Base-by-base conservation (phyloP, 306 rosid genomes). In the Fragaria nilgerrensis region DNA sequence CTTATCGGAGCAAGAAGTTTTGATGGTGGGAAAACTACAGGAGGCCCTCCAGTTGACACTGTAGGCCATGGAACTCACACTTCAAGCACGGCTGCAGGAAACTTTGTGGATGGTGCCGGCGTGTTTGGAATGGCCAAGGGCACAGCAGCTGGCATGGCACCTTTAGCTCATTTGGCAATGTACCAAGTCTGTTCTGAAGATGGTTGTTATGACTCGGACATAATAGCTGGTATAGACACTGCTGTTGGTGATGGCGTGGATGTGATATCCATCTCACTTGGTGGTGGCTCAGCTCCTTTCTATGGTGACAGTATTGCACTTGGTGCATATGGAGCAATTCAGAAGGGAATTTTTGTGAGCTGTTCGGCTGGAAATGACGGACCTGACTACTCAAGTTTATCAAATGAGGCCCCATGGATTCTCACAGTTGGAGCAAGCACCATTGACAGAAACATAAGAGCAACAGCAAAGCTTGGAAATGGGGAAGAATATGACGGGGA, bases 11-110 rank as follows among this genome's bases (percentile, higher is more conserved):
- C 93, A 9, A 86, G 86, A 44, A 23, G 84, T 48, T 87, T 90
- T 47, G 12, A 23, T 1, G 43, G 22, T 59, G 58, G 22, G 7
- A 0, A 4, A 12, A 23, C 45, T 16, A 50, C 56, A 1, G 56
- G 56, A 4, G 70, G 67, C 27, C 84, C 83, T 37, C 96, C 98
- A 15, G 49, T 74, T 6, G 98, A 93, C 8, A 23, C 75, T 4
- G 76, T 77, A 7, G 89, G 90, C 9, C 98, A 90, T 9, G 97
- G 98, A 17, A 88, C 97, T 0, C 97, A 93, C 86, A 90, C 97
- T 0, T 68, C 98, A 0, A 86, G 90, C 10, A 90, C 88, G 0
- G 98, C 96, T 0, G 97, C 87, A 0, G 97, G 97, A 27, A 77
- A 82, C 13, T 90, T 86, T 27, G 90, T 94, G 19, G 16, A 58